A percentile compares a stretch with the other conserved stretches of the same genome.
These are phyloP conservation scores for Tolypocladium ophioglossoides DNA, from an alignment of 2,329 filamentous ascomycete species.

Conservation along the genomic window DNA sequence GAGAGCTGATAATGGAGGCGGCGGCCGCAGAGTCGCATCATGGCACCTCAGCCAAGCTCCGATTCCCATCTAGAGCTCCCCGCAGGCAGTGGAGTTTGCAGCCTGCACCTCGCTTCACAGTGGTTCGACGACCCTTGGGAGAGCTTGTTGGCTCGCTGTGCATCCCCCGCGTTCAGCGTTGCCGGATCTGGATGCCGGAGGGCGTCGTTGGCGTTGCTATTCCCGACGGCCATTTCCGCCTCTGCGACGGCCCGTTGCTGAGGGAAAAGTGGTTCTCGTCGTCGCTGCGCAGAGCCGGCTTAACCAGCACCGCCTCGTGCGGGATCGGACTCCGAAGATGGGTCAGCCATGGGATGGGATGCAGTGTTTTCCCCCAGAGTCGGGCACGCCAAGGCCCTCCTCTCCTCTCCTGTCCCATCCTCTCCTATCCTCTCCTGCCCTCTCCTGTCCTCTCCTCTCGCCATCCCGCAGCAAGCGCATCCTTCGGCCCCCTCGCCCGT, in stretches of 20 bases:
- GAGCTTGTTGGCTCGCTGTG: neutral
- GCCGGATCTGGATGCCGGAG: neutral
- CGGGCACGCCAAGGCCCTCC: neutral
- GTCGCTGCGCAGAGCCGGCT: too few relatives aligned
- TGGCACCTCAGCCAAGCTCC: neutral
- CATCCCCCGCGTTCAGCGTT: neutral
- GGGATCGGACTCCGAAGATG: neutral
- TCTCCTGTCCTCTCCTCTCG: too few relatives aligned
- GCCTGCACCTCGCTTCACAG: neutral
- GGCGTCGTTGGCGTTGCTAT: neutral
- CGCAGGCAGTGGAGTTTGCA: neutral
- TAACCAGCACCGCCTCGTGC: neutral
- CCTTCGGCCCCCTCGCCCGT: too few relatives aligned
- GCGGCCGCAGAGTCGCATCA: neutral
- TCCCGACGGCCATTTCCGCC: neutral
- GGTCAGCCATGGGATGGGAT: neutral
- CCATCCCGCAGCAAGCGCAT: too few relatives aligned
- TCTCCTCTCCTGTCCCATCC: neutral
- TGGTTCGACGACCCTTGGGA: neutral
- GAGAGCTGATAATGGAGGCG: neutral
- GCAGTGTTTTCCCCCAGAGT: neutral
- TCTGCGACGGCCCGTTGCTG: neutral
- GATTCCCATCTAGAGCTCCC: too few relatives aligned
- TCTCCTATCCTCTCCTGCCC: too few relatives aligned
- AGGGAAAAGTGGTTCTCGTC: neutral